Percentiles rank a stretch among this genome's conserved stretches.
phyloP scores from a whole-genome alignment of 1,284 basidiomycete genomes.

The Flammula alnicola region DNA sequence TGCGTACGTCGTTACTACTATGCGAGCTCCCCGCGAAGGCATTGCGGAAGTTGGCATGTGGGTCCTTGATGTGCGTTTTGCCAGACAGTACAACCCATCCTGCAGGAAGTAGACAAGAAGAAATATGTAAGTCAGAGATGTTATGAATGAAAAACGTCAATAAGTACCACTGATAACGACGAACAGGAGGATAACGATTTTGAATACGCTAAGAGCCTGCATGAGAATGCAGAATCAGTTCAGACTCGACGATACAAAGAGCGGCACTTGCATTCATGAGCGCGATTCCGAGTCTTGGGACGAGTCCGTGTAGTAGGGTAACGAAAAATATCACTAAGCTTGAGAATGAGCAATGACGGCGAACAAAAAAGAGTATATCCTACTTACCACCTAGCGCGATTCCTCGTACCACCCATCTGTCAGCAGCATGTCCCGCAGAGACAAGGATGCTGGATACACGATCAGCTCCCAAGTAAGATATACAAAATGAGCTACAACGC shows the following conservation, averaged over 20 bases:
- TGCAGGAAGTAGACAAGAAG: background rate
- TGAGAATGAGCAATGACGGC: background rate
- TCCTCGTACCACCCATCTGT: constrained; percentile 56
- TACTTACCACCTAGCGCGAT: constrained; percentile 58
- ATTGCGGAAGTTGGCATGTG: constrained; percentile 49
- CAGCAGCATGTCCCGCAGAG: constrained; percentile 43
- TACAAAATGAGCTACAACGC: background rate
- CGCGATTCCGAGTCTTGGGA: constrained; percentile 46
- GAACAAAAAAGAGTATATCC: background rate
- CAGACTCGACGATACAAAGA: background rate
- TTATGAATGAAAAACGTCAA: background rate
- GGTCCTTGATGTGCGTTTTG: constrained; percentile 45
- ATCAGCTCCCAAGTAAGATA: background rate
- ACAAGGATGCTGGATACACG: constrained; percentile 47
- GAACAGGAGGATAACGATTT: constrained; percentile 44
- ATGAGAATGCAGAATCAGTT: background rate
- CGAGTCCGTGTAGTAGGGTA: constrained; percentile 50
- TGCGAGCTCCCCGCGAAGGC: constrained; percentile 54
- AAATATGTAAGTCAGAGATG: background rate
- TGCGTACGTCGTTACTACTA: constrained; percentile 44
- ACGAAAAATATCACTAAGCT: constrained; percentile 47
- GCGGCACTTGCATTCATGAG: constrained; percentile 49
- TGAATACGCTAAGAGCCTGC: constrained; percentile 46
- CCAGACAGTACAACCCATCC: constrained; percentile 59
- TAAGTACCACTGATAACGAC: constrained; percentile 41